Percentiles rank a stretch among this genome's conserved stretches.
Conservation (phyloP, 352 stramenopile genomes). For the Pythium aphanidermatum region DNA sequence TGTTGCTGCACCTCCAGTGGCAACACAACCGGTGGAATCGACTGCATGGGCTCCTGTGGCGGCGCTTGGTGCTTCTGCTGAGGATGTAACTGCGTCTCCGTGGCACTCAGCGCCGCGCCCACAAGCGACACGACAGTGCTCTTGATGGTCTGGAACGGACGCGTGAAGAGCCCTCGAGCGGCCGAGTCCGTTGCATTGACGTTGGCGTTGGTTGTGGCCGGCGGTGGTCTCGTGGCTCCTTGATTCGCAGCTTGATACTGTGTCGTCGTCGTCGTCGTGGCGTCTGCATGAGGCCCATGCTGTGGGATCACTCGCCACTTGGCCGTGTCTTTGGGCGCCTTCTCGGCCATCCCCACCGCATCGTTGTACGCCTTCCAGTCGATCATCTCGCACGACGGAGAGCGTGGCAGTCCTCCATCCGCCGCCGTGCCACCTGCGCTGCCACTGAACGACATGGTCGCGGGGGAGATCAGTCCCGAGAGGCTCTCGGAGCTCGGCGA, state of each 20-base stretch:
- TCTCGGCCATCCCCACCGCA: slow-evolving; percentile 33
- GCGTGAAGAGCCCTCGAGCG: slow-evolving; percentile 30
- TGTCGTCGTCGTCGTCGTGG: slow-evolving; percentile 3
- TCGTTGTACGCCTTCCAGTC: slow-evolving; percentile 87
- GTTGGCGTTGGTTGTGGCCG: neutral
- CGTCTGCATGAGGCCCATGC: slow-evolving; percentile 58
- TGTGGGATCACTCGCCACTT: slow-evolving; percentile 82
- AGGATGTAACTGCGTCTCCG: neutral
- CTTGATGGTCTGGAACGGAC: slow-evolving; percentile 40
- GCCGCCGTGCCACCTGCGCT: slow-evolving; percentile 9
- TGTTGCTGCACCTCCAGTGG: slow-evolving; percentile 29
- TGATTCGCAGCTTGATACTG: neutral
- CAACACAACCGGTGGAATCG: neutral
- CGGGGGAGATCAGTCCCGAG: slow-evolving; percentile 50
- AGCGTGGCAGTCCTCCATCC: slow-evolving; percentile 11
- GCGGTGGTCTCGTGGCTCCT: neutral
- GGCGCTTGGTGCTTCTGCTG: neutral
- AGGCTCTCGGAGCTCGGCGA: slow-evolving; percentile 60
- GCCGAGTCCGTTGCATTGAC: too few species aligned
- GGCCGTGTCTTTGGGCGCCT: slow-evolving; percentile 42
- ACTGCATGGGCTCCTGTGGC: neutral
- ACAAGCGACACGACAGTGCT: slow-evolving; percentile 44
- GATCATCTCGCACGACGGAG: slow-evolving; percentile 69
- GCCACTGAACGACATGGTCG: slow-evolving; percentile 22
- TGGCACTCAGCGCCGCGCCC: slow-evolving; percentile 22